Conservation (phyloP, 1,284 basidiomycete genomes). For the Ustilago xerochloae region DNA sequence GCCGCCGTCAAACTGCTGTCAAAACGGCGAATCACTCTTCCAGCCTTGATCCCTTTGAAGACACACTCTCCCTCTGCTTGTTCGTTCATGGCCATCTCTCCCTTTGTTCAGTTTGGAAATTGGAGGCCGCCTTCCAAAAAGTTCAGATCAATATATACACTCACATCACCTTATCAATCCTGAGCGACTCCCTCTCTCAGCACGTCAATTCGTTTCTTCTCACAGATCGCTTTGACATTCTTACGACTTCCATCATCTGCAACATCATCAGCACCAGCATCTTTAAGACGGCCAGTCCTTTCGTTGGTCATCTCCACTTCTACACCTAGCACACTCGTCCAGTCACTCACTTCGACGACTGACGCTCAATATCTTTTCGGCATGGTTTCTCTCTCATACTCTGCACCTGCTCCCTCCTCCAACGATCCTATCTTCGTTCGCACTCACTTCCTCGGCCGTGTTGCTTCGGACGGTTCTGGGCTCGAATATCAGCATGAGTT, state of each 20-base stretch:
- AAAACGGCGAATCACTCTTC: not conserved
- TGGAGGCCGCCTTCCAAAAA: not conserved
- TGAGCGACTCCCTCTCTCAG: not conserved
- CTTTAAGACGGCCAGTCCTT: no score
- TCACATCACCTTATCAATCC: not conserved
- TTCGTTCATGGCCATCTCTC: not conserved
- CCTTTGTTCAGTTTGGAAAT: not conserved
- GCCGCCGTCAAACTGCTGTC: conserved; percentile 3
- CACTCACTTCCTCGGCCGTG: conserved; percentile 47
- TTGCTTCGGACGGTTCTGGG: conserved; percentile 43
- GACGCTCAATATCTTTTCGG: not conserved
- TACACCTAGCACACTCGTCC: not conserved
- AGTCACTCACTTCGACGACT: not conserved
- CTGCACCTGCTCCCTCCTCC: conserved; percentile 20
- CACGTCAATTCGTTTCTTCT: not conserved
- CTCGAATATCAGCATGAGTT: conserved; percentile 39
- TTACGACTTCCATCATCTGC: not conserved
- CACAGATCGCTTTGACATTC: conserved; percentile 1
- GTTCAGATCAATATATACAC: conserved; percentile 26
- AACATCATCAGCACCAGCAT: not conserved
- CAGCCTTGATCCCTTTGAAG: no score
- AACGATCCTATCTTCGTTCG: conserved; percentile 46
- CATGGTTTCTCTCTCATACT: conserved; percentile 37
- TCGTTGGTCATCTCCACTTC: not conserved
- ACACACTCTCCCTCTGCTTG: no score